Conservation (phyloP, 148 eudicot species). For the Vaccinium darrowii region DNA sequence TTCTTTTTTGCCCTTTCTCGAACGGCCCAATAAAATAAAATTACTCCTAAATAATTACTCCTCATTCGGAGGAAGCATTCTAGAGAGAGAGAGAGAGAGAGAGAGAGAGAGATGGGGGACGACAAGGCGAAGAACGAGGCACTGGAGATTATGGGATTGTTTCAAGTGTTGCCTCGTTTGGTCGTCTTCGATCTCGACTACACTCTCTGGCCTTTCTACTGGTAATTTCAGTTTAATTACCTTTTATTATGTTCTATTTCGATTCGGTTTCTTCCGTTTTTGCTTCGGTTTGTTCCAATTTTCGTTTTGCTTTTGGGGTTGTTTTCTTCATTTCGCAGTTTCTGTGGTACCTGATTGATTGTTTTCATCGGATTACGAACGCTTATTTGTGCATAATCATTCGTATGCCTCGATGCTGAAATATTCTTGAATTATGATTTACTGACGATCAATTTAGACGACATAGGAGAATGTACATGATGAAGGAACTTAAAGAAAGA, state of each 20-base stretch:
- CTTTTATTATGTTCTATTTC: neutral
- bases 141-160: conserved; percentile 42
- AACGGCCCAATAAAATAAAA: too few relatives aligned
- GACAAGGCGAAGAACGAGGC: conserved; percentile 60
- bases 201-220: conserved; percentile 77
- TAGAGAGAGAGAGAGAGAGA: neutral
- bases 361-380: neutral
- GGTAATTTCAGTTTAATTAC: conserved; percentile 25
- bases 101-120: conserved; percentile 39
- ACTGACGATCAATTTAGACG: too few relatives aligned
- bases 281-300: neutral
- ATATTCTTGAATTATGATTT: neutral
- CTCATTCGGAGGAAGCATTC: too few relatives aligned
- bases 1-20: too few relatives aligned
- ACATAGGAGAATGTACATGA: neutral
- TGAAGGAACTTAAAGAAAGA: neutral
- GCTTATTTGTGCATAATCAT: neutral
- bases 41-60: too few relatives aligned
- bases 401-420: neutral
- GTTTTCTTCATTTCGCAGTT: neutral
- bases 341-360: too few relatives aligned
- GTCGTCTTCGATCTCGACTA: conserved; percentile 81
- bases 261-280: neutral
- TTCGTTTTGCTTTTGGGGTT: neutral
- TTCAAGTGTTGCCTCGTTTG: conserved; percentile 59